Conservation (phyloP, 805 yeast genomes). For the Nakazawaea siamensis region DNA sequence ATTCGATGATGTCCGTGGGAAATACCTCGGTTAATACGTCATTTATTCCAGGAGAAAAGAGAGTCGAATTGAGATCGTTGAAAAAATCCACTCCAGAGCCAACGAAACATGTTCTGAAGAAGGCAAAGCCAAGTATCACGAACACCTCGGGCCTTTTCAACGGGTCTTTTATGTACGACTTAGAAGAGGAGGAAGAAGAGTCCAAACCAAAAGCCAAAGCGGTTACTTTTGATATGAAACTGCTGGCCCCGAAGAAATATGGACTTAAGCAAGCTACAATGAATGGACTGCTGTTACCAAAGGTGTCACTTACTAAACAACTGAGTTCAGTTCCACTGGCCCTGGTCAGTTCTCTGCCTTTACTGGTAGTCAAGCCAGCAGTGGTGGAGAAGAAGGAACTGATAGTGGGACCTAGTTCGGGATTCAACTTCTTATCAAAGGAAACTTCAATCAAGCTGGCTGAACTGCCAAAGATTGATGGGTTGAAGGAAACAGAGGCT, state of each 20-base stretch:
- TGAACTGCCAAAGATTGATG: background rate
- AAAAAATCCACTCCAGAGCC: background rate
- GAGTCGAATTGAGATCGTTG: conserved; percentile 4
- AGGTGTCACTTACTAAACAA: too few species aligned
- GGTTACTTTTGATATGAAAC: conserved; percentile 2
- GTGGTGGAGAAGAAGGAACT: too few species aligned
- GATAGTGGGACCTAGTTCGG: conserved; percentile 5
- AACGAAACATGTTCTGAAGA: conserved; percentile 3
- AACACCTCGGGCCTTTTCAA: conserved; percentile 8
- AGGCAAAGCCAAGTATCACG: conserved; percentile 1
- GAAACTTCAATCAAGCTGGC: background rate
- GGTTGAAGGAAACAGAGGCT: background rate
- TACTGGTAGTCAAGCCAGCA: too few species aligned
- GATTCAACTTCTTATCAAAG: conserved; percentile 1
- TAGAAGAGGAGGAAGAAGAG: conserved; percentile 8
- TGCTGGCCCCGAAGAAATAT: conserved; percentile 2
- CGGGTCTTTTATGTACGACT: conserved; percentile 9
- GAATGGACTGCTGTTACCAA: too few species aligned
- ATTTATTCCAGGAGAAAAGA: conserved; percentile 1
- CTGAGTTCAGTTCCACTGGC: too few species aligned
- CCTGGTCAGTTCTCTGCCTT: too few species aligned
- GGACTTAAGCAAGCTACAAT: conserved; percentile 3
- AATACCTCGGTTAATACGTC: conserved; percentile 2
- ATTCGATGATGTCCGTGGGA: conserved; percentile 1
- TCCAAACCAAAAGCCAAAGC: conserved; percentile 1